Conservation (phyloP, 768 basidiomycete genomes). For the Boletus pseudopeckii region DNA sequence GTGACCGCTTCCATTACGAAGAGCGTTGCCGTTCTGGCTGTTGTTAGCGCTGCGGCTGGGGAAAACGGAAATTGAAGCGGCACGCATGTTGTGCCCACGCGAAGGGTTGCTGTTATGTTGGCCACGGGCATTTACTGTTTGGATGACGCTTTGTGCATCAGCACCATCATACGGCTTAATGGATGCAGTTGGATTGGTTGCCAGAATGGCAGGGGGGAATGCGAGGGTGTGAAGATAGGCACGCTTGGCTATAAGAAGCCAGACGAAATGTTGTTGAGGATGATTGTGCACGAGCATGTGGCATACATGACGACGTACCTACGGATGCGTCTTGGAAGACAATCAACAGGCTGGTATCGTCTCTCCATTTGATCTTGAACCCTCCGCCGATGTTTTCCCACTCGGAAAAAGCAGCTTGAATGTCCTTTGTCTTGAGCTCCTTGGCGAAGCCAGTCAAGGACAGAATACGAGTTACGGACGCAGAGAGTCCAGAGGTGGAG, state of each 20-base stretch:
- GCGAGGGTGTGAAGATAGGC: conserved; percentile 84
- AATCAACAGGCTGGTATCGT: conserved; percentile 92
- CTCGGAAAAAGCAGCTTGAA: conserved; percentile 85
- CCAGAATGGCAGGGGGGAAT: conserved; percentile 68
- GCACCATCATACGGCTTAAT: conserved; percentile 94
- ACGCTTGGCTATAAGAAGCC: conserved; percentile 23
- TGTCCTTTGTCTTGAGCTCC: conserved; percentile 96
- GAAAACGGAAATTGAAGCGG: conserved; percentile 63
- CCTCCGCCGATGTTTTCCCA: conserved; percentile 86
- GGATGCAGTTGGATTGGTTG: conserved; percentile 49
- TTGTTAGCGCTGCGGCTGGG: conserved; percentile 48
- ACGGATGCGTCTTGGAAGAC: conserved; percentile 89
- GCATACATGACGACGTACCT: conserved; percentile 57
- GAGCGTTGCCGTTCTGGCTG: conserved; percentile 32
- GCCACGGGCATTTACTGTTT: conserved; percentile 74
- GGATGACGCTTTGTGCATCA: conserved; percentile 85
- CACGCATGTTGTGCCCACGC: conserved; percentile 69
- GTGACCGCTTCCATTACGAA: conserved; percentile 34
- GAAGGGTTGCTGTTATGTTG: conserved; percentile 58
- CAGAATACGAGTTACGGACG: conserved; percentile 94
- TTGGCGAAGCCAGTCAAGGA: conserved; percentile 89
- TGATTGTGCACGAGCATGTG: background rate
- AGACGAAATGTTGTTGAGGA: background rate
- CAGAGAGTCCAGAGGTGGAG: conserved; percentile 79
- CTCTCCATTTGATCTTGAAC: conserved; percentile 98